Evolutionary conservation across 768 basidiomycete genomes (phyloP).

Genomic region (Trametes elegans): DNA sequence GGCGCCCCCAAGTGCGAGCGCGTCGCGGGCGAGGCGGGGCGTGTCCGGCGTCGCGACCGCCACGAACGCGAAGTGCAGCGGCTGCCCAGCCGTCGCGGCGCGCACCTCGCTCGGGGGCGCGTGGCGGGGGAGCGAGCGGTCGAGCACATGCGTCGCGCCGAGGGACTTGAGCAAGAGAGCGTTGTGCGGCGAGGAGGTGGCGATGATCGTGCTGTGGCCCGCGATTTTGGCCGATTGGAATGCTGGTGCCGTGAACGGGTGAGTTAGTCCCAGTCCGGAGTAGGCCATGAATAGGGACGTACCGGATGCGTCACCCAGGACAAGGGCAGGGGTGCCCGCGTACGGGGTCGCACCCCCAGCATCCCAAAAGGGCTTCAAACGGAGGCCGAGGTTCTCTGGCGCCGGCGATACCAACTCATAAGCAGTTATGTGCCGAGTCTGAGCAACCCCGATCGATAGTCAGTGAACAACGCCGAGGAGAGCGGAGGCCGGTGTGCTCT

Average conservation of each 20-base stretch:
- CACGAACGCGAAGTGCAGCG: slow-evolving; percentile 22
- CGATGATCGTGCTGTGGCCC: slow-evolving; percentile 31
- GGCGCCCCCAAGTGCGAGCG: slow-evolving; percentile 20
- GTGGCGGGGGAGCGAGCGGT: slow-evolving; percentile 16
- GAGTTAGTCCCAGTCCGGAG: too few species aligned
- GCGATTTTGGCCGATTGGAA: slow-evolving; percentile 30
- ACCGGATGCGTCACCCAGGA: slow-evolving; percentile 28
- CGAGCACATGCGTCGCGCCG: slow-evolving; percentile 33
- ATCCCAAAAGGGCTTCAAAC: slow-evolving; percentile 27
- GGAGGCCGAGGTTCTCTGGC: slow-evolving; percentile 15
- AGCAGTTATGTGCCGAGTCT: too few species aligned
- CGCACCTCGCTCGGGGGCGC: slow-evolving; percentile 4
- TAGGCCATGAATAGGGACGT: slow-evolving; percentile 32
- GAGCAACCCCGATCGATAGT: too few species aligned
- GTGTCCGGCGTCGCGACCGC: slow-evolving; percentile 18
- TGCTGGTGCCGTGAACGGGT: slow-evolving; percentile 5
- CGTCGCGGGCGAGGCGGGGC: slow-evolving; percentile 13
- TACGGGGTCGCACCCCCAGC: slow-evolving; percentile 30
- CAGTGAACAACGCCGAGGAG: too few species aligned
- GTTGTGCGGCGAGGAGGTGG: slow-evolving; percentile 29
- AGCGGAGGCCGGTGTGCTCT: too few species aligned
- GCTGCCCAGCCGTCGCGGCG: slow-evolving; percentile 13
- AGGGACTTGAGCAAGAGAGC: slow-evolving; percentile 23
- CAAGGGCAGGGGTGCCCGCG: slow-evolving; percentile 30
- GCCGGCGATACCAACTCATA: too few species aligned